These are phyloP conservation scores for Kluyveromyces dobzhanskii DNA, from an alignment of 805 yeast genomes.

Conservation along the genomic window DNA sequence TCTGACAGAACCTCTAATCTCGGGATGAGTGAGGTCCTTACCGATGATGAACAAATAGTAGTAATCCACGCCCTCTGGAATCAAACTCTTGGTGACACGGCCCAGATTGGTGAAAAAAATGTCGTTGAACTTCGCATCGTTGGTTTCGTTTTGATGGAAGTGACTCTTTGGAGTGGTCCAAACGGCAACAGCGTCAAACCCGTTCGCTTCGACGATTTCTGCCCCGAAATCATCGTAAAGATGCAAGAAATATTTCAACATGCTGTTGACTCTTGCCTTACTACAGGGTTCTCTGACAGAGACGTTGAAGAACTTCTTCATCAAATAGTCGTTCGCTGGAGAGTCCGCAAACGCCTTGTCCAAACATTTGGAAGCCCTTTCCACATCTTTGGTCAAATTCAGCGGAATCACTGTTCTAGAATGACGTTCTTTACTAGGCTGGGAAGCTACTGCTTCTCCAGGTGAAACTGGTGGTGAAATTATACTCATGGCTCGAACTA, in stretches of 20 bases:
- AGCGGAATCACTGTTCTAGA: constrained; percentile 12
- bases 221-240: constrained; percentile 26
- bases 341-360: constrained; percentile 23
- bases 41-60: constrained; percentile 29
- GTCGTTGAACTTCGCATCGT: constrained; percentile 24
- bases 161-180: constrained; percentile 23
- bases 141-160: constrained; percentile 18
- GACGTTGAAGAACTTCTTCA: constrained; percentile 24
- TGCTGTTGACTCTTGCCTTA: constrained; percentile 19
- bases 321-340: constrained; percentile 22
- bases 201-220: constrained; percentile 25
- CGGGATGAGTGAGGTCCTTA: constrained; percentile 22
- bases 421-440: constrained; percentile 2
- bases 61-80: constrained; percentile 23
- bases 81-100: constrained; percentile 14
- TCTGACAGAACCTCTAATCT: constrained; percentile 26
- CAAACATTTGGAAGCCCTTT: constrained; percentile 20
- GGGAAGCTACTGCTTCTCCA: too few relatives aligned
- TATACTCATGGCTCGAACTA: too few relatives aligned
- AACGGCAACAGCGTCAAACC: constrained; percentile 28
- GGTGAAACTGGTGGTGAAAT: too few relatives aligned
- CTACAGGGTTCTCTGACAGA: constrained; percentile 17
- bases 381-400: constrained; percentile 17
- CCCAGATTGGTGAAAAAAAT: constrained; percentile 21
- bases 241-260: constrained; percentile 18